These are phyloP conservation scores for Solanum neorickii DNA, from an alignment of 257 asterid genomes.

Conservation along the genomic window DNA sequence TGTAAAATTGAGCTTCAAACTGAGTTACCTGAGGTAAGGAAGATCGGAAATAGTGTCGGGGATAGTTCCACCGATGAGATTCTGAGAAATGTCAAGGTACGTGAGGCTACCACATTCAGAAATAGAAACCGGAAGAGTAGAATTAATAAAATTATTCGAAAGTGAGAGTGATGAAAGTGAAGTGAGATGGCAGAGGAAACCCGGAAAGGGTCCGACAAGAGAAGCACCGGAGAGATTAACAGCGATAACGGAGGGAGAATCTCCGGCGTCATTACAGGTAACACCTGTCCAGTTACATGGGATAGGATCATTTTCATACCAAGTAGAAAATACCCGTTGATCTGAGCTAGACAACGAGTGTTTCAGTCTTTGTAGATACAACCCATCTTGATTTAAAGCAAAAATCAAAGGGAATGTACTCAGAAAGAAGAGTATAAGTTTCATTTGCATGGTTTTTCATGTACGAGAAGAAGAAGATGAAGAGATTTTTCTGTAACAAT, in stretches of 20 bases:
- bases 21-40: slow-evolving; percentile 52
- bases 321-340: slow-evolving; percentile 27
- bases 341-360: slow-evolving; percentile 37
- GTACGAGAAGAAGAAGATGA: background rate
- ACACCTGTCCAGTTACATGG: slow-evolving; percentile 92
- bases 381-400: slow-evolving; percentile 48
- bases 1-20: background rate
- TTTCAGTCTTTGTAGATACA: slow-evolving; percentile 23
- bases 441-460: background rate
- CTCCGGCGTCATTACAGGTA: slow-evolving; percentile 21
- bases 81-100: slow-evolving; percentile 55
- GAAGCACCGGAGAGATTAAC: slow-evolving; percentile 29
- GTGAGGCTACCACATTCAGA: slow-evolving; percentile 43
- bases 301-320: slow-evolving; percentile 40
- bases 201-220: slow-evolving; percentile 55
- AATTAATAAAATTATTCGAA: slow-evolving; percentile 33
- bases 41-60: slow-evolving; percentile 53
- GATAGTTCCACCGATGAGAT: slow-evolving; percentile 43
- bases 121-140: slow-evolving; percentile 40
- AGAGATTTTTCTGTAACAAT: background rate
- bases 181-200: slow-evolving; percentile 39
- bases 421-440: background rate
- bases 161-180: slow-evolving; percentile 35
- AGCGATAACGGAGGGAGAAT: slow-evolving; percentile 25
- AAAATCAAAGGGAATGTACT: background rate